Conservation (phyloP, 2,329 filamentous ascomycete species). For the Ascocoryne sarcoides region DNA sequence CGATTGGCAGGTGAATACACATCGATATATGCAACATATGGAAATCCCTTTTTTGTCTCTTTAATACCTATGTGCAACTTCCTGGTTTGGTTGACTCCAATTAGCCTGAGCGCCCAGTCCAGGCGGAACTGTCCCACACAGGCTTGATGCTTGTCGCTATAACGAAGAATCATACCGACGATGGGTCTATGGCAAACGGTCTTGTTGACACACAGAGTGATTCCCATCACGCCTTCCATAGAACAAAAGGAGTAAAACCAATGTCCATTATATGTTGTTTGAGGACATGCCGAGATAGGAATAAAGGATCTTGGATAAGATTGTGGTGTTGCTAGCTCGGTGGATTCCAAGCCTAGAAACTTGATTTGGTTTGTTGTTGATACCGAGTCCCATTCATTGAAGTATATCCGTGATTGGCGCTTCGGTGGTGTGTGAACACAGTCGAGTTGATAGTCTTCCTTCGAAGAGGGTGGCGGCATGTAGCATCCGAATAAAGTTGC, state of each 20-base stretch:
- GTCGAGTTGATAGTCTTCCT: neutral
- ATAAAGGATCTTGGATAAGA: constrained; percentile 2
- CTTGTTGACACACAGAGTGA: constrained; percentile 3
- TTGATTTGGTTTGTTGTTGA: neutral
- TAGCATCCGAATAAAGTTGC: constrained; percentile 1
- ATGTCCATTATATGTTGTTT: constrained; percentile 2
- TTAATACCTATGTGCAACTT: constrained; percentile 2
- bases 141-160: constrained; percentile 4
- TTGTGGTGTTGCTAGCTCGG: constrained; percentile 1
- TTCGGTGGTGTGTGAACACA: neutral
- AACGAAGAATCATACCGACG: constrained; percentile 3
- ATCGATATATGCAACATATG: constrained; percentile 2
- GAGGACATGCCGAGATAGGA: constrained; percentile 1
- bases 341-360: constrained; percentile 1
- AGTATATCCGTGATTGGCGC: constrained; percentile 1
- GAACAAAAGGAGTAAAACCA: constrained; percentile 5
- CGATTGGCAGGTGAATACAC: neutral
- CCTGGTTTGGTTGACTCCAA: neutral
- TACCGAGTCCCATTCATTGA: constrained; percentile 2
- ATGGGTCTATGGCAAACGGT: constrained; percentile 3
- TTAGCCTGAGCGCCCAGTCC: constrained; percentile 2
- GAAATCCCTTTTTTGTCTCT: constrained; percentile 1
- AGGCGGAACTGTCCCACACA: constrained; percentile 4
- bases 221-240: constrained; percentile 3
- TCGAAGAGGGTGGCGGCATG: constrained; percentile 1